phyloP scores from a whole-genome alignment of 208 protist genomes.

The Leishmania braziliensis region DNA sequence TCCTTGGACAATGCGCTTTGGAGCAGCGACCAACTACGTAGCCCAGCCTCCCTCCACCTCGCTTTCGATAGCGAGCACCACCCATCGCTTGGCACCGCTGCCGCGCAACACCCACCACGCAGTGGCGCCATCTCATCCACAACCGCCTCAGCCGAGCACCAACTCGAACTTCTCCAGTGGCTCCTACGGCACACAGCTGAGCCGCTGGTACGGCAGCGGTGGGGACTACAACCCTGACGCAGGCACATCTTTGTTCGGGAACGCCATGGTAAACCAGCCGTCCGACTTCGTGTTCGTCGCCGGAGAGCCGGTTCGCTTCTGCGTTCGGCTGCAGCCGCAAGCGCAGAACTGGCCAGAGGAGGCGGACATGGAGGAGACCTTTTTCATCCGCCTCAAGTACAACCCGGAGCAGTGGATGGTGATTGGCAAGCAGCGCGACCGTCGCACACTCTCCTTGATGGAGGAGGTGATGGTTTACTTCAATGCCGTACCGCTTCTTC shows the following conservation, averaged over 20 bases:
- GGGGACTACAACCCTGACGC: background rate
- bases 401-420: constrained; percentile 80
- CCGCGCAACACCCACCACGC: background rate
- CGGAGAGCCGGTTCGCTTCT: constrained; percentile 80
- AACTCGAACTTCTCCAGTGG: constrained; percentile 9
- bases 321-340: constrained; percentile 67
- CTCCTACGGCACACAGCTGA: background rate
- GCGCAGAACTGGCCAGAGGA: constrained; percentile 84
- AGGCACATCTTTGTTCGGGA: constrained; percentile 19
- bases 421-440: constrained; percentile 74
- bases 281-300: constrained; percentile 60
- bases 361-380: constrained; percentile 61
- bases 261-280: constrained; percentile 52
- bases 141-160: background rate
- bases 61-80: background rate
- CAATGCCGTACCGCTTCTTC: constrained; percentile 73
- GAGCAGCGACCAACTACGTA: constrained; percentile 41
- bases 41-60: constrained; percentile 4
- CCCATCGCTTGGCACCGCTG: background rate
- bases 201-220: background rate
- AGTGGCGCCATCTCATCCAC: background rate
- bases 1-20: constrained; percentile 50
- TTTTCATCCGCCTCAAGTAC: constrained; percentile 72
- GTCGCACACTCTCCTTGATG: constrained; percentile 69
- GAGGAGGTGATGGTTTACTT: constrained; percentile 68